Conservation (phyloP, 2,329 filamentous ascomycete genomes). For the Thelonectria olida region DNA sequence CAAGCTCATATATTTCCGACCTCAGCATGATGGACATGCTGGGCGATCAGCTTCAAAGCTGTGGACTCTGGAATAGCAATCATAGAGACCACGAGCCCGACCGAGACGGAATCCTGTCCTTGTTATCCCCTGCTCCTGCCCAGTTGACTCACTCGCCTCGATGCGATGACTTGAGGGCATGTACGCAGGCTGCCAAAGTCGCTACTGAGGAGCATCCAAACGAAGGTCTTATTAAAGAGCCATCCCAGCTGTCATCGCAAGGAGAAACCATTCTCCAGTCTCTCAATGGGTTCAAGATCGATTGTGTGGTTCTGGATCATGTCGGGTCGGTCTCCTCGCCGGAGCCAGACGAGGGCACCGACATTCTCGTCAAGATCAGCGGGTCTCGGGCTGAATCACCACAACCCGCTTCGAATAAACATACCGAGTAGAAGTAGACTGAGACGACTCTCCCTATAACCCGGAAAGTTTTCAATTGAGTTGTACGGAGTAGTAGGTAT, state of each 20-base stretch:
- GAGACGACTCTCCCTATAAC: neutral
- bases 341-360: neutral
- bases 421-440: neutral
- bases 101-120: neutral
- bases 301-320: constrained; percentile 14
- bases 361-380: constrained; percentile 11
- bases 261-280: neutral
- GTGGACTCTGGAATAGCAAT: constrained; percentile 16
- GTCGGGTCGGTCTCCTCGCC: constrained; percentile 3
- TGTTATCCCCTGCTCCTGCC: constrained; percentile 7
- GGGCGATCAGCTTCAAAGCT: constrained; percentile 38
- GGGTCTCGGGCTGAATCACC: neutral
- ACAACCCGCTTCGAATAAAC: neutral
- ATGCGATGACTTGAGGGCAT: constrained; percentile 34
- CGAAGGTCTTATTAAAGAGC: neutral
- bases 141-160: constrained; percentile 38
- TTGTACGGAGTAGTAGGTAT: too few species aligned
- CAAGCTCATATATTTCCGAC: constrained; percentile 22
- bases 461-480: neutral
- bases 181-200: neutral
- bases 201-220: neutral
- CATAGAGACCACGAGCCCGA: constrained; percentile 13
- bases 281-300: constrained; percentile 1
- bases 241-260: neutral
- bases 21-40: constrained; percentile 40